These are phyloP conservation scores for Aethionema arabicum DNA, from an alignment of 345 rosid genomes.

Conservation along the genomic window DNA sequence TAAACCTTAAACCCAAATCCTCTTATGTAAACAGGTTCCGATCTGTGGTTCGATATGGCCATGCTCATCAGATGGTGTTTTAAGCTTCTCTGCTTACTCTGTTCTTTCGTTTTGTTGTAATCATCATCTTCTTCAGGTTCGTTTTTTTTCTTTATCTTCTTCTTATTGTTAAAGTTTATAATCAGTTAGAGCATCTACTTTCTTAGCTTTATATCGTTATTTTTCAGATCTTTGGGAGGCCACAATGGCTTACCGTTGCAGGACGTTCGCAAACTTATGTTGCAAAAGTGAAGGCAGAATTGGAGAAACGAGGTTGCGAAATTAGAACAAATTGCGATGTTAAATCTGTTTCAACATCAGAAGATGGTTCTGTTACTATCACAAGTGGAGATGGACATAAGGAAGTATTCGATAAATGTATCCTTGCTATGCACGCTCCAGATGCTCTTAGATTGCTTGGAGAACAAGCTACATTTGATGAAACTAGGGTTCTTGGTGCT, in stretches of 20 bases:
- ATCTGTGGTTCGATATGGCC: constrained; percentile 94
- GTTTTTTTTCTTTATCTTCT: constrained; percentile 1
- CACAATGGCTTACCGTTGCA: constrained; percentile 85
- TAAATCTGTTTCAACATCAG: constrained; percentile 47
- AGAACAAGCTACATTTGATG: constrained; percentile 65
- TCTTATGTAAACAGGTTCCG: constrained; percentile 49
- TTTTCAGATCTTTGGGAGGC: constrained; percentile 78
- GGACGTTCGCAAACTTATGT: constrained; percentile 68
- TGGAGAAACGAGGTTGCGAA: constrained; percentile 63
- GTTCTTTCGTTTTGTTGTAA: constrained; percentile 82
- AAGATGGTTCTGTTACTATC: constrained; percentile 47
- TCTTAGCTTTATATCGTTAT: constrained; percentile 10
- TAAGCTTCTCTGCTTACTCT: constrained; percentile 78
- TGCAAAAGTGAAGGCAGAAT: constrained; percentile 62
- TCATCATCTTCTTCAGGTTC: constrained; percentile 88
- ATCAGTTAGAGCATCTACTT: too few species aligned
- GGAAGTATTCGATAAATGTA: constrained; percentile 53
- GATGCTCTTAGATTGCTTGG: constrained; percentile 72
- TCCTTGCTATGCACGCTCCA: constrained; percentile 74
- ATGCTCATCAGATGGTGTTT: constrained; percentile 69
- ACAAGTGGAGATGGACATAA: constrained; percentile 46
- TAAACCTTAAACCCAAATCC: too few species aligned
- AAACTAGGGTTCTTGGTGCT: constrained; percentile 76
- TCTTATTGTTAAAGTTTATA: too few species aligned
- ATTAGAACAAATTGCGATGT: constrained; percentile 62